Percentiles rank a stretch among this genome's conserved stretches.
phyloP scores from a whole-genome alignment of 306 rosid genomes.

The Quercus cerris region DNA sequence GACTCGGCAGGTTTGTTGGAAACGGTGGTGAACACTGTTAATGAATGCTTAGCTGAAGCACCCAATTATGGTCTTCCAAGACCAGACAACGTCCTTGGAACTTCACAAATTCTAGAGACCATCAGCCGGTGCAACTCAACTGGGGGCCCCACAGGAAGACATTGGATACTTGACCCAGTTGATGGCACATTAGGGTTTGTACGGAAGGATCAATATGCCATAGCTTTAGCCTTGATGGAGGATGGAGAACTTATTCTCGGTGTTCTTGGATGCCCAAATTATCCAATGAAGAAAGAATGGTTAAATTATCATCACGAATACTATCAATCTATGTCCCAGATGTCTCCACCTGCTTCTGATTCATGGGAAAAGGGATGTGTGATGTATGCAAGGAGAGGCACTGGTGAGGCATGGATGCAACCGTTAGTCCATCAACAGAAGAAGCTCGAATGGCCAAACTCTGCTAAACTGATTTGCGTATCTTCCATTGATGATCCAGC shows the following conservation, averaged over 20 bases:
- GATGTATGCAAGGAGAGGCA: conserved; percentile 72
- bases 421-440: conserved; percentile 58
- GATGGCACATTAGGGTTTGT: conserved; percentile 95
- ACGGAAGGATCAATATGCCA: conserved; percentile 92
- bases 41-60: conserved; percentile 68
- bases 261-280: conserved; percentile 97
- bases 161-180: conserved; percentile 94
- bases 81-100: conserved; percentile 49
- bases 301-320: conserved; percentile 75
- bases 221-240: conserved; percentile 88
- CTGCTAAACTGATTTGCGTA: conserved; percentile 63
- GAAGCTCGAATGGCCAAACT: conserved; percentile 76
- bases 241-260: conserved; percentile 89
- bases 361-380: conserved; percentile 97
- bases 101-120: conserved; percentile 72
- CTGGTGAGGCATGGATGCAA: conserved; percentile 93
- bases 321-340: conserved; percentile 70
- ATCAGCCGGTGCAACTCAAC: conserved; percentile 78
- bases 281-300: conserved; percentile 93
- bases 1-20: conserved; percentile 51
- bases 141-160: conserved; percentile 73
- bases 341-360: conserved; percentile 67
- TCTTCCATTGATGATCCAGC: conserved; percentile 80
- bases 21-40: conserved; percentile 67
- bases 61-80: conserved; percentile 68